phyloP scores from a whole-genome alignment of 2,329 filamentous ascomycete genomes.

The Metarhizium brunneum region DNA sequence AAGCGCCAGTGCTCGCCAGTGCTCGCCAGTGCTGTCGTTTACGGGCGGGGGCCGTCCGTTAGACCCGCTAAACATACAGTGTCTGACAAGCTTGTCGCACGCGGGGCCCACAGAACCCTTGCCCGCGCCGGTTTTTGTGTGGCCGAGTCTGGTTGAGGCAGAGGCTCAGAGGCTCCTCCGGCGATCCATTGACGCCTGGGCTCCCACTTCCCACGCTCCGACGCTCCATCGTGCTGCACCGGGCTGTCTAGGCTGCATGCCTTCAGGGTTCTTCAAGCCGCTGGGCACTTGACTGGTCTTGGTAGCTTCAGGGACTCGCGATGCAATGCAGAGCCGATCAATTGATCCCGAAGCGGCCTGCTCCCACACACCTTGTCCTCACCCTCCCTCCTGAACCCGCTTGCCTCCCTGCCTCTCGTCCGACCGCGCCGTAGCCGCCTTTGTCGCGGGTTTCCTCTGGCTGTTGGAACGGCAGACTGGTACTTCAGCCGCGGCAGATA shows the following conservation, averaged over 20 bases:
- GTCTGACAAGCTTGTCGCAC: not conserved
- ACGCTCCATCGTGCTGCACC: not conserved
- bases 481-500: no score
- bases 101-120: not conserved
- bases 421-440: not conserved
- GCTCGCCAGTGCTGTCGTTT: slow-evolving; percentile 17
- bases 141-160: not conserved
- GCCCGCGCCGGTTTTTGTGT: not conserved
- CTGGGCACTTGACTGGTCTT: not conserved
- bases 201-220: no score
- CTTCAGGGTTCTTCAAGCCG: not conserved
- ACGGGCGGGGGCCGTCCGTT: slow-evolving; percentile 13
- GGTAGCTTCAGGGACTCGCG: no score
- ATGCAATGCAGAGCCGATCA: no score
- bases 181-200: not conserved
- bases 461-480: no score
- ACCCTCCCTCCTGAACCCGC: no score
- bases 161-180: not conserved
- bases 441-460: no score
- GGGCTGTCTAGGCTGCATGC: not conserved
- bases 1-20: slow-evolving; percentile 11
- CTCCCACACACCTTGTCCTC: no score
- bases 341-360: no score
- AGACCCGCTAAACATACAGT: not conserved
- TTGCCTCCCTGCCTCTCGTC: not conserved